Base-by-base conservation (phyloP, 2,329 filamentous ascomycete genomes). In the Fusarium solani-melongenae region DNA sequence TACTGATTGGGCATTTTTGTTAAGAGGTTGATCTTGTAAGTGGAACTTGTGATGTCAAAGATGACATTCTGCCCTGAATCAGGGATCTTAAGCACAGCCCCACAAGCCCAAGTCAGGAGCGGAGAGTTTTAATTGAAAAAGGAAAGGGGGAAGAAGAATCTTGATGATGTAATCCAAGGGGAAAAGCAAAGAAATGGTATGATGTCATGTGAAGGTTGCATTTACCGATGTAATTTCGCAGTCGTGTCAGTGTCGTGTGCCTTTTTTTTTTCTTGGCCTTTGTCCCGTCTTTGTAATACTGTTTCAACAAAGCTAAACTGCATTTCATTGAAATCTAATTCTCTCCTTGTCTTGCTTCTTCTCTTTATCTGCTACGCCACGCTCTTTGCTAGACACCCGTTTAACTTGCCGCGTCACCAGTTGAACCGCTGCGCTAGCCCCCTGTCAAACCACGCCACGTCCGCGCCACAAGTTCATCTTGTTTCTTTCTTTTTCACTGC, bases 101-200 rank as follows among this genome's bases (percentile, higher is more conserved):
- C 70, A 71, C 66, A 31, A 17, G n/a, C 27, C 58, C 70, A 57
- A 70, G 39, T 49, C 39, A 59, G 15, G 46, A 10, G 46, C 46
- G 46, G 24, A 29, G 24, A 10, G 46, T 29, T 31, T 29, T 22
- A 15, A 41, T 44, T 34, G 38, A 44, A 61, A 33, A 24, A 15
- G 11, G 49, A 8, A 14, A 17, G 8, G 5, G 49, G 53, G 34
- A 4, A 41, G 39, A 7, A 7, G 20, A 41, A 12, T 22, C 14
- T n/a, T 51, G 46, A 51, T 73, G 71, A 73, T 71, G 71, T 71
- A 73, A 73, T 73, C 33, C 46, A 31, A 51, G 39, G 20, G 39
- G 6, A 22, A 24, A 14, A 44, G 15, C 4, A n/a, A 15, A 51
- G 10, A 31, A 51, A 4, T 36, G 10, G 29, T 41, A 39, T 51